A percentile compares a stretch with the other conserved stretches of the same genome.
phyloP scores from a whole-genome alignment of 768 basidiomycete genomes.

The Tephrocybe sp. region DNA sequence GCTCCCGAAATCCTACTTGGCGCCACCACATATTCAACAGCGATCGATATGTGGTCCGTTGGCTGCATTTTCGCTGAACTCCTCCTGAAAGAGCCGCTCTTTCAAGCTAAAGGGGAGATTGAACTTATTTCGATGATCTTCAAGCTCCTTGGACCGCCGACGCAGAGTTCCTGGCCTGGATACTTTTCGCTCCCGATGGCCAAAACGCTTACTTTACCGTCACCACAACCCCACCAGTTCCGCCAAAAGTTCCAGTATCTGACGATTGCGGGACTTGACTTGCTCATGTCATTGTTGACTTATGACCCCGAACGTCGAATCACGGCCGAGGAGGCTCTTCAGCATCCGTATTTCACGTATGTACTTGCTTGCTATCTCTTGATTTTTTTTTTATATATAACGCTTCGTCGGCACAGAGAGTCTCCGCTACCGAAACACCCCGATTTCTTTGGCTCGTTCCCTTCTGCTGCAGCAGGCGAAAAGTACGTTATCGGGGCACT shows the following conservation, averaged over 20 bases:
- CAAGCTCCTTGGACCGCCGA: constrained; percentile 93
- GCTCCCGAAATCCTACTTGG: constrained; percentile 96
- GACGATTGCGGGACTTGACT: constrained; percentile 79
- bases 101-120: constrained; percentile 94
- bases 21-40: constrained; percentile 89
- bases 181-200: constrained; percentile 77
- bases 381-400: background rate
- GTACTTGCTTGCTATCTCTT: constrained; percentile 16
- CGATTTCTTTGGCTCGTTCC: constrained; percentile 93
- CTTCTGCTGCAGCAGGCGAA: constrained; percentile 94
- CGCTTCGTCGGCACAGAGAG: constrained; percentile 50
- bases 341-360: constrained; percentile 90
- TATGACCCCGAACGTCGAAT: constrained; percentile 90
- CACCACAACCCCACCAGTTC: constrained; percentile 72
- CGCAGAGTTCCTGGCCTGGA: constrained; percentile 81
- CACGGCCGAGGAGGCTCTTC: constrained; percentile 84
- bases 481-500: constrained; percentile 49
- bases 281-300: constrained; percentile 75
- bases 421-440: constrained; percentile 95
- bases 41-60: constrained; percentile 98
- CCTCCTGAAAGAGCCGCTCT: constrained; percentile 92
- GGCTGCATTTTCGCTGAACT: constrained; percentile 99
- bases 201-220: constrained; percentile 73
- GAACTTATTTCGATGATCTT: constrained; percentile 94
- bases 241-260: constrained; percentile 86